A percentile compares a stretch with the other conserved stretches of the same genome.
Conservation (phyloP, 2,329 filamentous ascomycete genomes). For the Akanthomyces uredinophilus region DNA sequence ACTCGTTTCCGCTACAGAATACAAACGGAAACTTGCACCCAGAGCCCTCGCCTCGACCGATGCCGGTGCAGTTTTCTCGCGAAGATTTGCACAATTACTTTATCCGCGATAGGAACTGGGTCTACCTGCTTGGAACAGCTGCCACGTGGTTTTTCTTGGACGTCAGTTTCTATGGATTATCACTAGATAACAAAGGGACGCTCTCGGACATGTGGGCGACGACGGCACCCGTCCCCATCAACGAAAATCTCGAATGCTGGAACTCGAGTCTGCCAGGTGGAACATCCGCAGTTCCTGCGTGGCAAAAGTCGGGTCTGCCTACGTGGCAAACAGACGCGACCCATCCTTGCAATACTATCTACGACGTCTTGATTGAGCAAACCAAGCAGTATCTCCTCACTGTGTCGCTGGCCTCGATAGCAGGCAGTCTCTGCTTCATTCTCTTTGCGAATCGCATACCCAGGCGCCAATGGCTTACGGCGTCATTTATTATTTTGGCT, state of each 20-base stretch:
- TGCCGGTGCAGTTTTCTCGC: conserved; percentile 44
- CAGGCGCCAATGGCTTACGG: conserved; percentile 44
- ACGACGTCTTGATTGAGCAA: conserved; percentile 46
- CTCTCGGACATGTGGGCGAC: conserved; percentile 41
- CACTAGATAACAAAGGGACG: conserved; percentile 41
- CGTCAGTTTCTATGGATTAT: conserved; percentile 53
- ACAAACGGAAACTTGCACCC: conserved; percentile 28
- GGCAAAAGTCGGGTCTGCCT: conserved; percentile 36
- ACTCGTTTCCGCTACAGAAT: conserved; percentile 23
- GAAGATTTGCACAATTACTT: conserved; percentile 47
- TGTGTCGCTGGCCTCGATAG: conserved; percentile 46
- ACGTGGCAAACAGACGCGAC: conserved; percentile 46
- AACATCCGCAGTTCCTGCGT: conserved; percentile 38
- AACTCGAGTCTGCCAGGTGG: conserved; percentile 39
- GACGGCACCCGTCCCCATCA: conserved; percentile 27
- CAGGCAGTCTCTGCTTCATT: conserved; percentile 45
- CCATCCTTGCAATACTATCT: conserved; percentile 46
- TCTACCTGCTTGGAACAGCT: conserved; percentile 41
- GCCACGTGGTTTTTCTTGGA: conserved; percentile 51
- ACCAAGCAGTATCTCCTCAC: conserved; percentile 49
- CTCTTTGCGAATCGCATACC: conserved; percentile 43
- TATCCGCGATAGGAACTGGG: conserved; percentile 42
- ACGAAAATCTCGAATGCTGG: conserved; percentile 41
- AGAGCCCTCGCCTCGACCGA: conserved; percentile 30
- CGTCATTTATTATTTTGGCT: conserved; percentile 43